phyloP scores from a whole-genome alignment of 331 rosid species.

The Rhamnella rubrinervis region DNA sequence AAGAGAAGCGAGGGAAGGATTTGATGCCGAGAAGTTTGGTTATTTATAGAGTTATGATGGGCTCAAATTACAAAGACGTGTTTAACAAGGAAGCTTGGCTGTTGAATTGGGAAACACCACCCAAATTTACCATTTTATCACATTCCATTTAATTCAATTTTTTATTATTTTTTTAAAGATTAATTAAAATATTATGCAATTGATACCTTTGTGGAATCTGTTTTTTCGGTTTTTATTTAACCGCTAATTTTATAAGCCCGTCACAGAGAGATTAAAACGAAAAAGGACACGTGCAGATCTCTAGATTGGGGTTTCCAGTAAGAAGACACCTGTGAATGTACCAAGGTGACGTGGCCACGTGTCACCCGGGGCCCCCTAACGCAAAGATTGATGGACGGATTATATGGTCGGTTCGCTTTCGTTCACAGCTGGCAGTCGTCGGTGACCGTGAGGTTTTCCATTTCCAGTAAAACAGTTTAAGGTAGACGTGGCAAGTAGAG shows the following conservation, averaged over 20 bases:
- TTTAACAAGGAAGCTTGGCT: conserved; percentile 32
- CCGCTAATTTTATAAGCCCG: too few species aligned
- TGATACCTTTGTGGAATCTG: too few species aligned
- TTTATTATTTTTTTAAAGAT: too few species aligned
- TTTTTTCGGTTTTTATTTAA: too few species aligned
- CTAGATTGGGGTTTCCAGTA: background rate
- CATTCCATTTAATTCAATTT: too few species aligned
- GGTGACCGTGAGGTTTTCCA: background rate
- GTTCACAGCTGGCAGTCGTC: conserved; percentile 27
- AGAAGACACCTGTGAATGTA: conserved; percentile 27
- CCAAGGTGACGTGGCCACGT: conserved; percentile 31
- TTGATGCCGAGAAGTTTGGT: conserved; percentile 3
- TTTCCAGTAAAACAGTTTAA: too few species aligned
- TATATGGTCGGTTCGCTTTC: conserved; percentile 15
- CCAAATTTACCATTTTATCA: background rate
- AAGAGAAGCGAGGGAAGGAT: conserved; percentile 8
- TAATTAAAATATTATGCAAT: too few species aligned
- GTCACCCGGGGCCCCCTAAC: conserved; percentile 17
- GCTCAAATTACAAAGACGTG: conserved; percentile 28
- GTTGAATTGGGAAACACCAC: conserved; percentile 27
- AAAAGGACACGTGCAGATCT: conserved; percentile 16
- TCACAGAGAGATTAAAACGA: too few species aligned
- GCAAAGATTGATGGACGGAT: conserved; percentile 5
- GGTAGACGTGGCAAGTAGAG: background rate
- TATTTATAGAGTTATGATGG: conserved; percentile 33